Evolutionary conservation across 495 filamentous ascomycete species (phyloP).

Genomic region (Penicillium lagena): DNA sequence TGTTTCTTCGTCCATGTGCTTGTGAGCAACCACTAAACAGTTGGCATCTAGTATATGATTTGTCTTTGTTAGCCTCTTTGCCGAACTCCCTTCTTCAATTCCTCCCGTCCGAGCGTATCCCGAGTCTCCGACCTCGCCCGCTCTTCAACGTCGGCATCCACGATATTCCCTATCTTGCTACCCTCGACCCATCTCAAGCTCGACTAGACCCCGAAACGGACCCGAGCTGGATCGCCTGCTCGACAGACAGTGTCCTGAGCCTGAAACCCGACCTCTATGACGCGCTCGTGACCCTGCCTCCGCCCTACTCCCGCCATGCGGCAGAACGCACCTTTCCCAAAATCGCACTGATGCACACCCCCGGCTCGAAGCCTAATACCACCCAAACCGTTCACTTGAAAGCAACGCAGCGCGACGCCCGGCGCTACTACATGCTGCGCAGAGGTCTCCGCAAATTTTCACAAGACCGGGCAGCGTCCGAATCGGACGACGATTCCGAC

Average conservation of each 20-base stretch:
- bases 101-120: constrained; percentile 28
- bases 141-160: constrained; percentile 89
- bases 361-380: constrained; percentile 18
- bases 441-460: constrained; percentile 54
- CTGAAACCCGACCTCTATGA: constrained; percentile 86
- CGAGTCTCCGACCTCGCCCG: constrained; percentile 64
- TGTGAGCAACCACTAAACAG: neutral
- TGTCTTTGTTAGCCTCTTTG: constrained; percentile 82
- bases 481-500: constrained; percentile 28
- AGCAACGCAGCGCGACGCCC: constrained; percentile 85
- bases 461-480: constrained; percentile 14
- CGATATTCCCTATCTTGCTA: constrained; percentile 74
- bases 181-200: constrained; percentile 17
- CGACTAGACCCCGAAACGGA: constrained; percentile 39
- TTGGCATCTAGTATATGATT: constrained; percentile 66
- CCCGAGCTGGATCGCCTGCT: constrained; percentile 85
- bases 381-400: constrained; percentile 44
- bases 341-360: constrained; percentile 36
- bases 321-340: constrained; percentile 63
- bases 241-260: constrained; percentile 83
- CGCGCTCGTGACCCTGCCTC: constrained; percentile 73
- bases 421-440: constrained; percentile 69
- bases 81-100: constrained; percentile 60
- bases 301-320: constrained; percentile 51
- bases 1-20: constrained; percentile 1